Base-by-base conservation (phyloP, 768 basidiomycete genomes). In the Piloderma croceum region DNA sequence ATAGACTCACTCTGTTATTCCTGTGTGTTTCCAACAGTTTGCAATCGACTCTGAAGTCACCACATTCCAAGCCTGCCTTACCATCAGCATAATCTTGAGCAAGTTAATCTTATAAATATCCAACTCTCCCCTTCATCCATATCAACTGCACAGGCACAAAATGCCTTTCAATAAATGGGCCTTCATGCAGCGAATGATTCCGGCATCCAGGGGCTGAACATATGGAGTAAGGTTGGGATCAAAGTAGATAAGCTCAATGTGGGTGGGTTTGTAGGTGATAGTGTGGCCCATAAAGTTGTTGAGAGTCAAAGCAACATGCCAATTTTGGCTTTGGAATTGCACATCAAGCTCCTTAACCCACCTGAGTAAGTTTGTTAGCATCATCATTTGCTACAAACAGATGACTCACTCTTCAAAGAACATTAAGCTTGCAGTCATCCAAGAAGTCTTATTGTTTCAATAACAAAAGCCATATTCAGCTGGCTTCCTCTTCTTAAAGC, bases 71-170 rank as follows among this genome's bases (percentile, higher is more conserved):
- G 62, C 59, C 10, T 51, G 41, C 24, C 53, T 42, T 2, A 50
- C 57, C 49, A 69, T 56, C 6, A 43, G 41, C 58, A 70, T 66
- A 3, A 49, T 61, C 38, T 64, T 52, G 12, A 66, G 58, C 17
- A 59, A 42, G 41, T 61, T 51, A 24, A 69, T 59, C 32, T 65
- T 59, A 47, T 64, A 69, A 23, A 68, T 62, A 7, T 66, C 48
- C 2, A 15, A 1, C 23, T 55, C 52, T 7, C 51, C 61, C n/a
- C 54, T 31, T 63, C 59, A 48, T 67, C 59, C 22, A 49, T 46
- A 18, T 59, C 54, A 40, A 65, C 42, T 19, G 59, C 56, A 31
- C 49, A 43, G 3, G 24, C 7, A 40, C 55, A 58, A 37, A 63
- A 64, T 3, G 32, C 39, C 3, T 34, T 23, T 3, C 50, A 44